These are phyloP conservation scores for Talaromyces ruber DNA, from an alignment of 495 filamentous ascomycete genomes.

Conservation along the genomic window DNA sequence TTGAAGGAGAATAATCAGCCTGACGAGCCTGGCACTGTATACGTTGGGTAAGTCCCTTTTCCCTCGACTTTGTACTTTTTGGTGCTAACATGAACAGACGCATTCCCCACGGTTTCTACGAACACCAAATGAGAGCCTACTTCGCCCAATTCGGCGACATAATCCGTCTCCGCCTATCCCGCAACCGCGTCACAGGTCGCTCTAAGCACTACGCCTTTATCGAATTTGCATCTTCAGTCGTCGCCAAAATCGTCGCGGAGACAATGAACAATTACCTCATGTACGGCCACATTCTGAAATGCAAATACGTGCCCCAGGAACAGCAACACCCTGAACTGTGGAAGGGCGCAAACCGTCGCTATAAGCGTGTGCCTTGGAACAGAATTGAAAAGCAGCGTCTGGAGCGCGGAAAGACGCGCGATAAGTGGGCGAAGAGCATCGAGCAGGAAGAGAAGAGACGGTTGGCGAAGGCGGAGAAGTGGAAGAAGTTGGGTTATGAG, in stretches of 20 bases:
- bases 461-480: constrained; percentile 55
- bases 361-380: constrained; percentile 80
- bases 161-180: constrained; percentile 71
- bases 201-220: constrained; percentile 92
- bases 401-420: constrained; percentile 58
- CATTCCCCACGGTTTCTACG: constrained; percentile 93
- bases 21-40: constrained; percentile 68
- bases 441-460: constrained; percentile 61
- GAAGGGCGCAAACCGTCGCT: constrained; percentile 79
- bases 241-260: constrained; percentile 79
- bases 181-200: constrained; percentile 79
- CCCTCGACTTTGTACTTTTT: not conserved
- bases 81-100: constrained; percentile 37
- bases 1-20: constrained; percentile 26
- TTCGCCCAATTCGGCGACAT: constrained; percentile 94
- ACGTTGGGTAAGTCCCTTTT: constrained; percentile 52
- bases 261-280: constrained; percentile 98
- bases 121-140: constrained; percentile 88
- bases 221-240: constrained; percentile 69
- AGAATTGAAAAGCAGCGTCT: constrained; percentile 68
- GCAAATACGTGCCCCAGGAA: constrained; percentile 64
- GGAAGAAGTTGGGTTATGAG: constrained; percentile 79
- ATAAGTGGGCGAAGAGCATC: constrained; percentile 67
- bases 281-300: constrained; percentile 85
- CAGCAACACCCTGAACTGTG: constrained; percentile 75